These are phyloP conservation scores for Solanum hybrid DNA, from an alignment of 305 asterid genomes.

Conservation along the genomic window DNA sequence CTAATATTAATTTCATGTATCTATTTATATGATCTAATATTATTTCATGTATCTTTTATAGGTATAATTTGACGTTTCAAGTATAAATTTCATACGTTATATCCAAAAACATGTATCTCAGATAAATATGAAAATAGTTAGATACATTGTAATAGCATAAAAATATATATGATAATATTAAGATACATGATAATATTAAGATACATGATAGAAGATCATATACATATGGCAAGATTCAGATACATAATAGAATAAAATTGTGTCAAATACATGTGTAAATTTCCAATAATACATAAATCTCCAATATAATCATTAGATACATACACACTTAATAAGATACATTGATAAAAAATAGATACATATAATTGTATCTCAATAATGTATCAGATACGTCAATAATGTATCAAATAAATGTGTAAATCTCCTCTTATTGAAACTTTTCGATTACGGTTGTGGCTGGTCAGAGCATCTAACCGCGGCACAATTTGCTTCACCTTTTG, in stretches of 20 bases:
- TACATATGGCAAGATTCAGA: neutral
- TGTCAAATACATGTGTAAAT: neutral
- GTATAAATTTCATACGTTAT: too few relatives aligned
- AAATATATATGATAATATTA: too few relatives aligned
- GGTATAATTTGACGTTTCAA: too few relatives aligned
- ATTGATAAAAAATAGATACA: neutral
- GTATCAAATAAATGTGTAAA: neutral
- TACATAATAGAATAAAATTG: neutral
- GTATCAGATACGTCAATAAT: neutral
- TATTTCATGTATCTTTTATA: too few relatives aligned
- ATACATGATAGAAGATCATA: neutral
- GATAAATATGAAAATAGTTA: neutral
- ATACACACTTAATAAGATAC: neutral
- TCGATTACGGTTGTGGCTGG: too few relatives aligned
- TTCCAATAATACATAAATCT: too few relatives aligned
- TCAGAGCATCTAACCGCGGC: too few relatives aligned
- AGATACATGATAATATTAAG: neutral
- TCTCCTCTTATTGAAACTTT: too few relatives aligned
- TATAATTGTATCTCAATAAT: neutral
- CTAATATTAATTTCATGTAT: too few relatives aligned
- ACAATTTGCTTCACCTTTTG: too few relatives aligned
- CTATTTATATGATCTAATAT: too few relatives aligned
- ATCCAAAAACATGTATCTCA: too few relatives aligned
- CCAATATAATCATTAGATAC: neutral
- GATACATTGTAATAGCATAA: neutral